These are phyloP conservation scores for Trifolium dubium DNA, from an alignment of 306 rosid genomes.

Conservation along the genomic window DNA sequence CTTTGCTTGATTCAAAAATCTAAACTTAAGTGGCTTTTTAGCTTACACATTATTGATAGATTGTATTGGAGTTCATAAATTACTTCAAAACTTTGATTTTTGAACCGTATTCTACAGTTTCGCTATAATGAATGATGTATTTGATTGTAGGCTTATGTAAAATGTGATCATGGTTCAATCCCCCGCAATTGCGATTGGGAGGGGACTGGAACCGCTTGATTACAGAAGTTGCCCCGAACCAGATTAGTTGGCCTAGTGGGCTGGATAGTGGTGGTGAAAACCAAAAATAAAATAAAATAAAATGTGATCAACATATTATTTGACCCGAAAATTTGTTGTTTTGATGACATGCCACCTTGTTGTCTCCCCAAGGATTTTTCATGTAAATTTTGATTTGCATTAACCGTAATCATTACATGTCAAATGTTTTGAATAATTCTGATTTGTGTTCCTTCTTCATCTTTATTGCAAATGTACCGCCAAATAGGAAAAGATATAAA, in stretches of 20 bases:
- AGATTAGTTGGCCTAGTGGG: no score
- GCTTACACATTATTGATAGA: not conserved
- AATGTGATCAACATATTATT: not conserved
- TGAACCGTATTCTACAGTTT: conserved; percentile 24
- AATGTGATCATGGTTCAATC: not conserved
- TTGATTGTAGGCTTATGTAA: conserved; percentile 7
- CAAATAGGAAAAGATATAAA: conserved; percentile 5
- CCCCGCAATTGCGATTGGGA: no score
- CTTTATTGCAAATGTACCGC: not conserved
- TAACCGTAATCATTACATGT: not conserved
- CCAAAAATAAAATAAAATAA: not conserved
- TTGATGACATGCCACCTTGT: conserved; percentile 20
- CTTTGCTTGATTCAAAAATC: not conserved
- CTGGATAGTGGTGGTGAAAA: no score
- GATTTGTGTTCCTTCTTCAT: not conserved
- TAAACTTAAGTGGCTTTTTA: not conserved
- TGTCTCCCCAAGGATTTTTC: not conserved
- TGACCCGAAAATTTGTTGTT: not conserved
- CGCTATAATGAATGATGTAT: conserved; percentile 2
- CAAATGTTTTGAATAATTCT: conserved; percentile 29
- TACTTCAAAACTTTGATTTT: not conserved
- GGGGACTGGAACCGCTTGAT: no score
- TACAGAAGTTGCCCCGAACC: no score
- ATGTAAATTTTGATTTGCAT: not conserved
- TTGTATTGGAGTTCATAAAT: not conserved